Base-by-base conservation (phyloP, 805 yeast species). In the Saccharomyces kudriavzevii region DNA sequence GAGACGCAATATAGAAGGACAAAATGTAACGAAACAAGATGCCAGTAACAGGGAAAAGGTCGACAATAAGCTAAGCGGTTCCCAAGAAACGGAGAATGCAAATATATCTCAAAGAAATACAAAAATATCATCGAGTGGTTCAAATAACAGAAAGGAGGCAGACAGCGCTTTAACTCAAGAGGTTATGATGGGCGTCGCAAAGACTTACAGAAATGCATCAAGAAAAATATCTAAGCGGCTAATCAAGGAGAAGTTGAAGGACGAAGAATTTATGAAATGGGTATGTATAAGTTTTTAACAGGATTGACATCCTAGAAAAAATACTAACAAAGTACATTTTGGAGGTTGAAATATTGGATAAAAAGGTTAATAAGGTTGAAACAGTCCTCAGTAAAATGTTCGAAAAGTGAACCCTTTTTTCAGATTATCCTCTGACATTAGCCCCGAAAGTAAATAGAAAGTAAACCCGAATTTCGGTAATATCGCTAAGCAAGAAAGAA, bases 261-360 rank as follows among this genome's bases (percentile, higher is more conserved):
- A 68, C 49, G 54, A 53, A 22, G 50, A 57, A 8, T 68, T 68
- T 40, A 54, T 61, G 54, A 59, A 57, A 53, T 68, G 68, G 69
- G 71, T 67, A 51, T 53, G 65, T 56, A 24, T 13, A 24, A 43
- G 20, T 24, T 6, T 22, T 10, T 20, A 22, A 45, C 24, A 35
- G 17, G 17, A 35, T 8, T 17, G 10, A 35, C 11, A 8, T n/a
- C 2, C 29, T 27, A 27, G 31, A 3, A 11, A 11, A 4, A 4
- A 25, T 46, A 51, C 50, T 47, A 47, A 47, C 53, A 22, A n/a
- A 51, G 10, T 6, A 30, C 5, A 11, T 13, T 30, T 30, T n/a
- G n/a, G 35, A n/a, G 17, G 14, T 13, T 30, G 14, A 30, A 40
- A 31, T 14, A 13, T n/a, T 17, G 13, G 4, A 35, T 35, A 26